Conservation (phyloP, 768 basidiomycete species). For the Floccularia luteovirens region DNA sequence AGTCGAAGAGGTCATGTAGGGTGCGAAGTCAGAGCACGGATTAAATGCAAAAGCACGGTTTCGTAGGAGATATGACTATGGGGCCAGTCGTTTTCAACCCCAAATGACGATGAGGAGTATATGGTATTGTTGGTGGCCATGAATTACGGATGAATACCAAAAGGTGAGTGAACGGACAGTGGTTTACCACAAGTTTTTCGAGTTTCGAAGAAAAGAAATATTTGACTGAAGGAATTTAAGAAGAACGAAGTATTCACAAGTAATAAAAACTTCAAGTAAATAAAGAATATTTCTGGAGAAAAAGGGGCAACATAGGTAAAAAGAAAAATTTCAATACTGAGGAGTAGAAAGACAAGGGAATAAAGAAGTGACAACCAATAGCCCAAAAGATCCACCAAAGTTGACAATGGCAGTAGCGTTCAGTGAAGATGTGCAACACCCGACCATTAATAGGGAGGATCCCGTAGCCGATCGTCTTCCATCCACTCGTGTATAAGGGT, state of each 20-base stretch:
- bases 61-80: background rate
- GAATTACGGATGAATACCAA: background rate
- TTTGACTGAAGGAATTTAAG: slow-evolving; percentile 3
- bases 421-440: slow-evolving; percentile 7
- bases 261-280: slow-evolving; percentile 1
- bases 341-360: slow-evolving; percentile 23
- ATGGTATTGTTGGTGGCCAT: background rate
- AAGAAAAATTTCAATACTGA: slow-evolving; percentile 11
- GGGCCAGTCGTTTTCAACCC: no score
- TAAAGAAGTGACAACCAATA: slow-evolving; percentile 58
- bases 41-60: background rate
- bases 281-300: slow-evolving; percentile 1
- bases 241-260: slow-evolving; percentile 9
- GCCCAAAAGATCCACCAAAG: slow-evolving; percentile 38
- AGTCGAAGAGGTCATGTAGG: background rate
- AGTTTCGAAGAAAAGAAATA: background rate
- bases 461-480: slow-evolving; percentile 38
- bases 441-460: slow-evolving; percentile 17
- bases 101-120: background rate
- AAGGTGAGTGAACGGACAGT: background rate
- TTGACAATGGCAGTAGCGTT: slow-evolving; percentile 4
- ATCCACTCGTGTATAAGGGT: slow-evolving; percentile 27
- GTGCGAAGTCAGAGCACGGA: background rate
- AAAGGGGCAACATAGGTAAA: slow-evolving; percentile 16
- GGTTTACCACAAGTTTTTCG: background rate